phyloP scores from a whole-genome alignment of 2,329 filamentous ascomycete species.

The Verticillium tricorpus region DNA sequence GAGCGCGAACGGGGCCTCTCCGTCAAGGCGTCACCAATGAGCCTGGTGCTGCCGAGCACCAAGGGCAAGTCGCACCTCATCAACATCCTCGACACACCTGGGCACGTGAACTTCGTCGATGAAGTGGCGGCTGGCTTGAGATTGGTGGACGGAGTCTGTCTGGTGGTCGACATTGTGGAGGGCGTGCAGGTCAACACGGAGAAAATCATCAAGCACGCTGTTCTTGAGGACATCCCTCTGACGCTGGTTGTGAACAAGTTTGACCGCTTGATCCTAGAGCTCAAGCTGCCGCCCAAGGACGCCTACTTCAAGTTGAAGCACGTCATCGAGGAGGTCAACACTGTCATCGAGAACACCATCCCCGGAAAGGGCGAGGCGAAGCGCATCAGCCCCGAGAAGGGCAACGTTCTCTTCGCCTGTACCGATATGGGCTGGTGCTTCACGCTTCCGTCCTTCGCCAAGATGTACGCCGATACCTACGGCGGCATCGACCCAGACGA shows the following conservation, averaged over 20 bases:
- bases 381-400: slow-evolving; percentile 89
- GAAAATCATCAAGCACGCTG: slow-evolving; percentile 93
- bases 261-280: slow-evolving; percentile 88
- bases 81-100: slow-evolving; percentile 93
- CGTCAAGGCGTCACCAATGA: slow-evolving; percentile 93
- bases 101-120: slow-evolving; percentile 97
- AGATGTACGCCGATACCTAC: slow-evolving; percentile 91
- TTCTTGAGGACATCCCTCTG: slow-evolving; percentile 82
- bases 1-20: slow-evolving; percentile 89
- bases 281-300: slow-evolving; percentile 89
- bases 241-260: slow-evolving; percentile 96
- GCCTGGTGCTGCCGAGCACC: slow-evolving; percentile 78
- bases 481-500: slow-evolving; percentile 76
- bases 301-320: slow-evolving; percentile 99
- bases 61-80: slow-evolving; percentile 92
- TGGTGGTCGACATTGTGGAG: slow-evolving; percentile 95
- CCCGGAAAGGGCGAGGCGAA: slow-evolving; percentile 75
- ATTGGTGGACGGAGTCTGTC: slow-evolving; percentile 83
- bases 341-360: slow-evolving; percentile 81
- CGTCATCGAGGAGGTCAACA: slow-evolving; percentile 98
- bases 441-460: slow-evolving; percentile 87
- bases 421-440: slow-evolving; percentile 96
- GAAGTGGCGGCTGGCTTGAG: slow-evolving; percentile 87
- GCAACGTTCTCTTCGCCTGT: slow-evolving; percentile 96
- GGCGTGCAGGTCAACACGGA: slow-evolving; percentile 99